Evolutionary conservation across 768 basidiomycete genomes (phyloP).

Genomic region (Tephrocybe sp.): DNA sequence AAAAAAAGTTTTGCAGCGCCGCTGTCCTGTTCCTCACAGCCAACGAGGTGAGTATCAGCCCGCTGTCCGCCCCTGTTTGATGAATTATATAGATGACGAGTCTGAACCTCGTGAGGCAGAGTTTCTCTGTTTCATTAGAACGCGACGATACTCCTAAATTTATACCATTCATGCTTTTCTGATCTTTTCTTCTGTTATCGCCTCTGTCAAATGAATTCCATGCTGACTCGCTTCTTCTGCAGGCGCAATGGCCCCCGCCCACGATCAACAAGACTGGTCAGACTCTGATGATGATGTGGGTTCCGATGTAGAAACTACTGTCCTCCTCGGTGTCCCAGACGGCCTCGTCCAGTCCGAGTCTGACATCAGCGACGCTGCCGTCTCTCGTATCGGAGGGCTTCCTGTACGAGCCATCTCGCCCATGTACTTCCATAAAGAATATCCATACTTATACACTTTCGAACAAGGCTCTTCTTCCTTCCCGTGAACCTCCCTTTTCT

Average conservation of each 20-base stretch:
- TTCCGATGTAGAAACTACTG: slow-evolving; percentile 62
- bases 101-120: slow-evolving; percentile 62
- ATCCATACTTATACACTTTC: slow-evolving; percentile 41
- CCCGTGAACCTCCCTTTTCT: slow-evolving; percentile 55
- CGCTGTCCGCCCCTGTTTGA: slow-evolving; percentile 24
- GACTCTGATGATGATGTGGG: slow-evolving; percentile 71
- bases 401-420: slow-evolving; percentile 71
- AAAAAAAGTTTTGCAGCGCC: slow-evolving; percentile 16
- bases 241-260: slow-evolving; percentile 36
- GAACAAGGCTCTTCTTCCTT: slow-evolving; percentile 70
- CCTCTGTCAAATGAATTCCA: slow-evolving; percentile 15
- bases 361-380: slow-evolving; percentile 73
- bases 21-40: slow-evolving; percentile 12
- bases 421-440: slow-evolving; percentile 48
- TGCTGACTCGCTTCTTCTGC: slow-evolving; percentile 17
- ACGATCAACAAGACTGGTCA: slow-evolving; percentile 71
- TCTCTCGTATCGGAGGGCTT: slow-evolving; percentile 86
- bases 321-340: slow-evolving; percentile 80
- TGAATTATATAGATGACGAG: slow-evolving; percentile 67
- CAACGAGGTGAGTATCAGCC: slow-evolving; percentile 21
- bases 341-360: slow-evolving; percentile 54
- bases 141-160: slow-evolving; percentile 61
- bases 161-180: slow-evolving; percentile 96
- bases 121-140: slow-evolving; percentile 54
- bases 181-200: slow-evolving; percentile 37